phyloP scores from a whole-genome alignment of 345 rosid species.

The Nephelium lappaceum region DNA sequence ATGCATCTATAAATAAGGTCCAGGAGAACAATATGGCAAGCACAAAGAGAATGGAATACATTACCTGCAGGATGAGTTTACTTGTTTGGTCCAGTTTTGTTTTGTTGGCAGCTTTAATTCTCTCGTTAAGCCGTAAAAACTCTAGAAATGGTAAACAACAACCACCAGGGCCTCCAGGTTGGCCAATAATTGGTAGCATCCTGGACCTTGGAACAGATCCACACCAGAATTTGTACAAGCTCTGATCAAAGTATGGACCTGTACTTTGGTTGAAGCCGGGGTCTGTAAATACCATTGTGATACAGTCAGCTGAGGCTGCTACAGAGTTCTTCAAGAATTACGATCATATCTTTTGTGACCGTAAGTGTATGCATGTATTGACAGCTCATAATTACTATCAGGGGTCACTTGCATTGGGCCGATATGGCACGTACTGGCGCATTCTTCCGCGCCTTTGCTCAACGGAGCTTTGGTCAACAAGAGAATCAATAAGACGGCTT shows the following conservation, averaged over 20 bases:
- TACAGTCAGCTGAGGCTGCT: slow-evolving; percentile 29
- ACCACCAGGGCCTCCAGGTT: slow-evolving; percentile 30
- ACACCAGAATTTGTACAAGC: slow-evolving; percentile 19
- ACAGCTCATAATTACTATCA: slow-evolving; percentile 20
- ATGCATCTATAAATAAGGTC: not conserved
- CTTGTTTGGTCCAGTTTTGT: not conserved
- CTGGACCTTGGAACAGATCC: slow-evolving; percentile 30
- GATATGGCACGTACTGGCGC: slow-evolving; percentile 22
- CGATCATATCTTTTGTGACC: slow-evolving; percentile 17
- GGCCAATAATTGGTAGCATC: slow-evolving; percentile 30
- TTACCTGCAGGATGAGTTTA: not conserved
- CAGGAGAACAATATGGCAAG: not conserved
- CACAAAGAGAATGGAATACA: not conserved
- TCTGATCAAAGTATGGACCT: slow-evolving; percentile 21
- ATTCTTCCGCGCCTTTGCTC: slow-evolving; percentile 17
- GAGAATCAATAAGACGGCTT: slow-evolving; percentile 19
- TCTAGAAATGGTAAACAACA: not conserved
- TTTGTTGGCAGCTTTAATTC: not conserved
- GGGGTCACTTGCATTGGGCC: slow-evolving; percentile 7
- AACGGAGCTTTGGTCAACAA: slow-evolving; percentile 7
- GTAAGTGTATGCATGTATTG: not conserved
- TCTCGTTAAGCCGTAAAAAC: not conserved
- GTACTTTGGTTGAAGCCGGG: slow-evolving; percentile 5
- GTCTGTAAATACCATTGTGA: slow-evolving; percentile 27
- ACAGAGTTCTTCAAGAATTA: slow-evolving; percentile 27